Evolutionary conservation across 768 basidiomycete genomes (phyloP), one percentile per base, ranked within the genome.

Genomic region (Leccinellum albellum): DNA sequence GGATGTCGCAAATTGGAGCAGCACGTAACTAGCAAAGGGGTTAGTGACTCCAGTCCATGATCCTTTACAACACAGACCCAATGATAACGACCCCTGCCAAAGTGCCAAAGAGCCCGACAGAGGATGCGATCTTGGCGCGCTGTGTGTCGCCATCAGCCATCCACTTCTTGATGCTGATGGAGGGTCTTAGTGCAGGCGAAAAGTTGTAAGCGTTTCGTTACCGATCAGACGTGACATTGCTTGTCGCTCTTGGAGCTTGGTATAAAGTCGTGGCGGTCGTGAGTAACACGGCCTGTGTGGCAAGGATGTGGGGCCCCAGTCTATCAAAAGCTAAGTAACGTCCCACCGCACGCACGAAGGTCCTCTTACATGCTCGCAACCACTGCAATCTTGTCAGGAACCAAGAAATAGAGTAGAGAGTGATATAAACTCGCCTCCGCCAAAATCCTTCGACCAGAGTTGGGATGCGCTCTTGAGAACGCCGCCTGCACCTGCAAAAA

Each of bases 1-100:
- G 6, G 74, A 70, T 37, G 75, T 61, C 12, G 80, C 69, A 67
- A 76, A 82, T 26, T 74, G 66, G 53, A 80, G 60, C 56, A 82
- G 77, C 56, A 78, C 62, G 1, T 69, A 61, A 51, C 81, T 82
- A 58, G 17, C 4, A 24, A 44, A 13, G 17, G 20, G 4, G 37
- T 55, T 37, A 56, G 52, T 31, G 12, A 14, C 12, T 51, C 44
- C 5, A 10, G 13, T 42, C 33, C 21, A 10, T 15, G 12, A 49
- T 45, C 2, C 4, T 23, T 9, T 4, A 32, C 9, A 35, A 40
- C 33, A 56, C 37, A 8, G 24, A 63, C 60, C 58, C 37, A 14
- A 66, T 58, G 2, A 49, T 29, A n/a, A 66, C 50, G 21, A 35
- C 56, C 8, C 50, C 62, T 51, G 35, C 58, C 32, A 67, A 23